Evolutionary conservation across 108 stramenopile species (phyloP).

Genomic region (Nannochloropsis salina): DNA sequence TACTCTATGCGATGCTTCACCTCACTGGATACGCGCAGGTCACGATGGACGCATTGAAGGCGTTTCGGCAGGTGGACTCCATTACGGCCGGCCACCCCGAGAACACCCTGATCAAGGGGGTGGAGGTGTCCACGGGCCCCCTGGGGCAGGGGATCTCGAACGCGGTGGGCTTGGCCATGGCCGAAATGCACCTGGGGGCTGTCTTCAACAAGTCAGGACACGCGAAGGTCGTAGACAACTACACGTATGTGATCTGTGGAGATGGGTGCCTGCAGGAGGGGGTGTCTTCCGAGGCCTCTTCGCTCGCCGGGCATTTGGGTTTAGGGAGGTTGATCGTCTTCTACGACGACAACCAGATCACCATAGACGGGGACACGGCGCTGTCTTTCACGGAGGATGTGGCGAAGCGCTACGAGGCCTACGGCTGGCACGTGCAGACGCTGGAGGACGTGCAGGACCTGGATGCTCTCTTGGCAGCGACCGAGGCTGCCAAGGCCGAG

Average conservation of each 20-base stretch:
- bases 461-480: slow-evolving; percentile 63
- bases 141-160: slow-evolving; percentile 96
- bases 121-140: slow-evolving; percentile 90
- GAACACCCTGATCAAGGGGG: slow-evolving; percentile 78
- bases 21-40: slow-evolving; percentile 77
- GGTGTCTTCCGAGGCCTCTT: slow-evolving; percentile 76
- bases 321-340: slow-evolving; percentile 89
- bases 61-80: slow-evolving; percentile 78
- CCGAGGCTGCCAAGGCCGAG: slow-evolving; percentile 66
- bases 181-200: slow-evolving; percentile 87
- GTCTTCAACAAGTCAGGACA: slow-evolving; percentile 69
- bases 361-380: slow-evolving; percentile 90
- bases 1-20: slow-evolving; percentile 95
- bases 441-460: slow-evolving; percentile 70
- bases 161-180: slow-evolving; percentile 92
- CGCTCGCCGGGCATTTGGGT: slow-evolving; percentile 89
- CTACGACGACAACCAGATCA: slow-evolving; percentile 97
- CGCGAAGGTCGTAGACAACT: slow-evolving; percentile 66
- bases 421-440: slow-evolving; percentile 90
- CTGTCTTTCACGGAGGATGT: slow-evolving; percentile 92
- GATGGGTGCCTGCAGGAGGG: slow-evolving; percentile 98
- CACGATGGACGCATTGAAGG: slow-evolving; percentile 73
- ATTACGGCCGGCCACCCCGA: slow-evolving; percentile 94
- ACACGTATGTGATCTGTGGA: slow-evolving; percentile 93
- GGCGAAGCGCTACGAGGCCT: slow-evolving; percentile 82